These are phyloP conservation scores for Metschnikowia chrysomelidarum DNA, from an alignment of 805 yeast species.

Conservation along the genomic window DNA sequence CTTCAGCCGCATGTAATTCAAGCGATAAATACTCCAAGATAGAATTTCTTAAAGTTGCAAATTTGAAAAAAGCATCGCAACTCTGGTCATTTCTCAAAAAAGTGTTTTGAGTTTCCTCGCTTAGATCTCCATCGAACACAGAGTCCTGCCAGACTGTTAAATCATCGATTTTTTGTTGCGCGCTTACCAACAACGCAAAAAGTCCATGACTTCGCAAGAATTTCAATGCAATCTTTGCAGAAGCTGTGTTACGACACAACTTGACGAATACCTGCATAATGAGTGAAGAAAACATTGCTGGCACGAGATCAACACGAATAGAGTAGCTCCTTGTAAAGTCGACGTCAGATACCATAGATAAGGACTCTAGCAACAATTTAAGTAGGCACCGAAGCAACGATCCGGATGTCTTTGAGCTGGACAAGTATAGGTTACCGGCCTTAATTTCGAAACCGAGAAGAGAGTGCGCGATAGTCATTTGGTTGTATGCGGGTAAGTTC, in stretches of 20 bases:
- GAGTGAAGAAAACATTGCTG: conserved; percentile 56
- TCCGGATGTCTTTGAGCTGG: conserved; percentile 49
- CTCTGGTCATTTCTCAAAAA: conserved; percentile 35
- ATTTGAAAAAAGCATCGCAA: conserved; percentile 56
- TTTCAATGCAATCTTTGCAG: conserved; percentile 50
- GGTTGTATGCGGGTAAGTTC: conserved; percentile 44
- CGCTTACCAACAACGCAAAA: conserved; percentile 48
- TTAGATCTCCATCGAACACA: conserved; percentile 44
- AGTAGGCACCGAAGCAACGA: conserved; percentile 53
- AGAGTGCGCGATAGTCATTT: conserved; percentile 65
- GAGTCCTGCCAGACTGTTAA: conserved; percentile 53
- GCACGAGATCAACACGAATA: conserved; percentile 47
- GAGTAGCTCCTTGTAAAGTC: conserved; percentile 33
- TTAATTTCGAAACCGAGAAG: conserved; percentile 66
- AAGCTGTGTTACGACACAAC: conserved; percentile 54
- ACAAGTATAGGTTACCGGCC: conserved; percentile 48
- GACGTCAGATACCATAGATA: conserved; percentile 40
- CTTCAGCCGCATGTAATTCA: conserved; percentile 61
- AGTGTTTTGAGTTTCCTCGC: conserved; percentile 24
- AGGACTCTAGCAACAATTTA: conserved; percentile 45
- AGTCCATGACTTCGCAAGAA: conserved; percentile 51
- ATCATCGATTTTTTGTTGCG: conserved; percentile 54
- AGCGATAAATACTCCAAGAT: conserved; percentile 65
- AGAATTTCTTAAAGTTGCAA: conserved; percentile 58
- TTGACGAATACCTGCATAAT: conserved; percentile 62